phyloP scores from a whole-genome alignment of 257 asterid species.

The Capsicum chinense region DNA sequence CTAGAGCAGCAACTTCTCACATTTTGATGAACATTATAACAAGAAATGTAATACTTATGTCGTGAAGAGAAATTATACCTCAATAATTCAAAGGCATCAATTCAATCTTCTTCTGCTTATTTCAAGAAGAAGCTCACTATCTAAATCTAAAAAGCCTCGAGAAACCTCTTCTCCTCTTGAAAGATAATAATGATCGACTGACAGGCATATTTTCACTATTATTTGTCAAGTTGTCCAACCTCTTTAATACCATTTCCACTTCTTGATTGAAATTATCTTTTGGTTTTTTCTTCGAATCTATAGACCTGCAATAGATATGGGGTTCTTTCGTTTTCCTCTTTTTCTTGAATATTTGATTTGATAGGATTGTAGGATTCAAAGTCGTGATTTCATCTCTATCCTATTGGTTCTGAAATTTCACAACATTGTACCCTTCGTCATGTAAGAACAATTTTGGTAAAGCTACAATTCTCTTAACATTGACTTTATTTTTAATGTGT shows the following conservation, averaged over 20 bases:
- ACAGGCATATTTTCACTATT: slow-evolving; percentile 31
- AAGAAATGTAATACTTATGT: background rate
- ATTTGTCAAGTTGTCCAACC: slow-evolving; percentile 30
- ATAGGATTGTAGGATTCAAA: background rate
- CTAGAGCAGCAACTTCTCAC: background rate
- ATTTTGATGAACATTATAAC: background rate
- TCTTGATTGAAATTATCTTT: background rate
- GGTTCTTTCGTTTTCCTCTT: background rate
- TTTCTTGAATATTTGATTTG: background rate
- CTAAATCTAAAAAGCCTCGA: slow-evolving; percentile 31
- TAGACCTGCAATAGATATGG: background rate
- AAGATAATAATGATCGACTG: slow-evolving; percentile 32
- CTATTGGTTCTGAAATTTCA: no score
- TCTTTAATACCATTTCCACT: background rate
- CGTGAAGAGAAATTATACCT: slow-evolving; percentile 7
- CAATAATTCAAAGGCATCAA: slow-evolving; percentile 22
- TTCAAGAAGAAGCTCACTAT: slow-evolving; percentile 32
- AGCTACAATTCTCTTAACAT: no score
- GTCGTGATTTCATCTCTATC: background rate
- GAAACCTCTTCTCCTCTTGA: slow-evolving; percentile 36
- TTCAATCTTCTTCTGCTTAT: slow-evolving; percentile 44
- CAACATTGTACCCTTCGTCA: no score
- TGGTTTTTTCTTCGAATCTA: background rate
- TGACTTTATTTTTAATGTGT: no score
- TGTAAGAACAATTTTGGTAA: no score